phyloP scores from a whole-genome alignment of 2,329 filamentous ascomycete species.

The Cordyceps cateniannulata region DNA sequence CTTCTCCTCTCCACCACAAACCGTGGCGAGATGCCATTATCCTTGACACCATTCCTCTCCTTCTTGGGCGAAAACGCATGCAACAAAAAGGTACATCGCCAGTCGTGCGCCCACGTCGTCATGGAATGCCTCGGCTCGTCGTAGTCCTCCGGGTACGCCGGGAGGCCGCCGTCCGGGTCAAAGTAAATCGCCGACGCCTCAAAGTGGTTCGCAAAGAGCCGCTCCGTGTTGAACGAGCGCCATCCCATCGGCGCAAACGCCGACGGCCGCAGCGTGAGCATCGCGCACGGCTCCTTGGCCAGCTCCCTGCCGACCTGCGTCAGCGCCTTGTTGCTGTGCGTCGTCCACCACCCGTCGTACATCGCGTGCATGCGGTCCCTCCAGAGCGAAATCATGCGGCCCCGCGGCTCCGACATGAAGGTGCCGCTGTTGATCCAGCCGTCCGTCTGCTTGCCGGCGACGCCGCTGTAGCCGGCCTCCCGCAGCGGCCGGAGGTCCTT shows the following conservation, averaged over 20 bases:
- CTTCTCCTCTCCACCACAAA: conserved; percentile 20
- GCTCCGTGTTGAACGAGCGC: conserved; percentile 7
- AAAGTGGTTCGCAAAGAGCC: conserved; percentile 17
- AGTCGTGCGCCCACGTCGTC: conserved; percentile 17
- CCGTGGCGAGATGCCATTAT: conserved; percentile 16
- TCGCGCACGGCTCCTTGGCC: conserved; percentile 17
- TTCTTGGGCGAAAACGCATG: conserved; percentile 18
- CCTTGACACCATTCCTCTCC: not conserved
- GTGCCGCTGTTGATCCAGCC: conserved; percentile 19
- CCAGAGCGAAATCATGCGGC: conserved; percentile 17
- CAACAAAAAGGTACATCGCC: conserved; percentile 18
- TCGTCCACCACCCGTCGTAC: conserved; percentile 23
- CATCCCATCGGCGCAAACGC: conserved; percentile 22
- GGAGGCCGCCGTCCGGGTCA: not conserved
- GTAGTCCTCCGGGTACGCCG: conserved; percentile 9
- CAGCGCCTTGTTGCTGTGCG: conserved; percentile 22
- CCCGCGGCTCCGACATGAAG: conserved; percentile 19
- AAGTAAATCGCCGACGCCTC: conserved; percentile 3
- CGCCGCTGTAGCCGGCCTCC: conserved; percentile 11
- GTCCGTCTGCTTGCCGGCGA: conserved; percentile 16
- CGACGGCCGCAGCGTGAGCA: conserved; percentile 20
- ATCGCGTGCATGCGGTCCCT: conserved; percentile 20
- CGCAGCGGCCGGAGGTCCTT: conserved; percentile 13
- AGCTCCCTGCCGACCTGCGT: conserved; percentile 41
- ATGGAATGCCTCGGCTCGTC: not conserved